Conservation (phyloP, 306 rosid species). For the Oemleria cerasiformis region DNA sequence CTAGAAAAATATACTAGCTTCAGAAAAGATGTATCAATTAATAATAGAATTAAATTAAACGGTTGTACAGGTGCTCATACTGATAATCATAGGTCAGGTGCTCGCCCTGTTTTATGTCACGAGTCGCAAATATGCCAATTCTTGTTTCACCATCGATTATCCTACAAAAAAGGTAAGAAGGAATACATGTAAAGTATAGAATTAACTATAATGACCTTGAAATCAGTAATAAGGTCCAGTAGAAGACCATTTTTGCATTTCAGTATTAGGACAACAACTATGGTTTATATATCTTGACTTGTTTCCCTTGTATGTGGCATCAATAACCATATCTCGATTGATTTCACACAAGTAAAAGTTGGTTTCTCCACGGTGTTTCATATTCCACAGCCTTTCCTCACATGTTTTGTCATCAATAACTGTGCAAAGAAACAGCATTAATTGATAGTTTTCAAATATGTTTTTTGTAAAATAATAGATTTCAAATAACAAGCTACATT, state of each 20-base stretch:
- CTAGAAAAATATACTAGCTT: background rate
- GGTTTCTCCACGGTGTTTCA: constrained; percentile 94
- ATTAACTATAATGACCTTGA: background rate
- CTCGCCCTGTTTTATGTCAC: constrained; percentile 72
- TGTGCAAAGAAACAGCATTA: constrained; percentile 35
- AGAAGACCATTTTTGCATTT: constrained; percentile 94
- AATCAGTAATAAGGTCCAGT: constrained; percentile 30
- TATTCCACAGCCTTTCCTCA: constrained; percentile 92
- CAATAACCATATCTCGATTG: constrained; percentile 96
- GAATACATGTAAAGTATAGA: constrained; percentile 23
- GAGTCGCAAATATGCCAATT: constrained; percentile 84
- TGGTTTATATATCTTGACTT: constrained; percentile 95
- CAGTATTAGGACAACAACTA: constrained; percentile 96
- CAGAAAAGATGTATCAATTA: background rate
- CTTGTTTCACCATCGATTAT: constrained; percentile 92
- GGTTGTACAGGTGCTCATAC: constrained; percentile 51
- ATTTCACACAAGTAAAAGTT: constrained; percentile 96
- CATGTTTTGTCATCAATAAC: constrained; percentile 95
- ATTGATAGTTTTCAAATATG: constrained; percentile 13
- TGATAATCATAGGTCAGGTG: constrained; percentile 95
- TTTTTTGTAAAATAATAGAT: background rate
- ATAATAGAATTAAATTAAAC: constrained; percentile 22
- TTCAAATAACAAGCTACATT: background rate
- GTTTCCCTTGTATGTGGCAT: constrained; percentile 95
- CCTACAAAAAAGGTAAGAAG: constrained; percentile 40